Percentiles rank a stretch among this genome's conserved stretches.
Conservation (phyloP, 1,139 yeast species). For the Hemisphaericaspora subhashii region DNA sequence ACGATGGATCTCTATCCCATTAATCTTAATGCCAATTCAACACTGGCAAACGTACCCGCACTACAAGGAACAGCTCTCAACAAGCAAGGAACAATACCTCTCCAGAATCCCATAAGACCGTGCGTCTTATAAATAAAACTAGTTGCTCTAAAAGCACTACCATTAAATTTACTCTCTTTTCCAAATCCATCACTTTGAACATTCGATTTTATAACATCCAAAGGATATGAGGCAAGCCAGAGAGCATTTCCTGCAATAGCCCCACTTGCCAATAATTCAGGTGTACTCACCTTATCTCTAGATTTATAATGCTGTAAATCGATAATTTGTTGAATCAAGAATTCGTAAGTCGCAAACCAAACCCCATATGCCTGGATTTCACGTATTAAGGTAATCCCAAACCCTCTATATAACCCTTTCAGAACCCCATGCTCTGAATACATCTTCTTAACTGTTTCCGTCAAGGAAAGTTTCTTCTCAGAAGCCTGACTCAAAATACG, state of each 20-base stretch:
- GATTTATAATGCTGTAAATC: conserved; percentile 31
- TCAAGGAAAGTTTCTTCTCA: conserved; percentile 43
- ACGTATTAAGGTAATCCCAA: conserved; percentile 57
- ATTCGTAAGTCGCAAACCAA: conserved; percentile 77
- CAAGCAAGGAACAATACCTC: conserved; percentile 69
- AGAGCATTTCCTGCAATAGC: conserved; percentile 73
- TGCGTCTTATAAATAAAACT: conserved; percentile 41
- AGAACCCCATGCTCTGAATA: conserved; percentile 45
- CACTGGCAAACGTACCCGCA: conserved; percentile 79
- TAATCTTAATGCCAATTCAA: conserved; percentile 62
- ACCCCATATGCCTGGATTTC: conserved; percentile 83
- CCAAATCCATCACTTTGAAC: conserved; percentile 70
- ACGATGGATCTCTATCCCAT: conserved; percentile 33
- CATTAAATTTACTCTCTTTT: conserved; percentile 40
- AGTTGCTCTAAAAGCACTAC: conserved; percentile 48
- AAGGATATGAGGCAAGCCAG: conserved; percentile 71
- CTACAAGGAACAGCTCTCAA: conserved; percentile 72
- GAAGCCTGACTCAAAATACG: conserved; percentile 68
- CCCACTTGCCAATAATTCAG: conserved; percentile 61
- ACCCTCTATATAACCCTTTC: conserved; percentile 60
- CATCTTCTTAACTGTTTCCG: conserved; percentile 41
- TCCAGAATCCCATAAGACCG: conserved; percentile 67
- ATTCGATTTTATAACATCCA: conserved; percentile 69
- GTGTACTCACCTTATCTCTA: conserved; percentile 57
- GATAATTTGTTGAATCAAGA: conserved; percentile 48